Base-by-base conservation (phyloP, 2,329 filamentous ascomycete species). In the Colletotrichum liaoningense region DNA sequence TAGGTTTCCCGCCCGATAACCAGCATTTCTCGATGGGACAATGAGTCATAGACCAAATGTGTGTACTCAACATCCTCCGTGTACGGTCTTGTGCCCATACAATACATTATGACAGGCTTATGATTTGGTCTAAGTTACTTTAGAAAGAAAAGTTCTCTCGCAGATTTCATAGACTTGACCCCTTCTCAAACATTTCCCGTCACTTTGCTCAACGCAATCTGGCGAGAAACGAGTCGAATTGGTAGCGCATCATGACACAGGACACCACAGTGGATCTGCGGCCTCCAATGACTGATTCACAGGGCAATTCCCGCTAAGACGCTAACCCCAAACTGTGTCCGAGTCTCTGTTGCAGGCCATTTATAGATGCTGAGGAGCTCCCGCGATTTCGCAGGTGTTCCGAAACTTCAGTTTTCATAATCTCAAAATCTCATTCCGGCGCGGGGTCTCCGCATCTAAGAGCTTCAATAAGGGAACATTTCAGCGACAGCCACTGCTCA, bases 241-340 rank as follows among this genome's bases (percentile, higher is more conserved):
- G 19, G 19, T 46, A 19, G 42, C 16, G 42, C 19, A 46, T 46
- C 42, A 46, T 46, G 42, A 46, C 42, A 46, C 19, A 46, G 19
- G 42, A n/a, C 7, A 46, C 19, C 19, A n/a, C 12, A n/a, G 46
- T 64, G 46, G 28, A n/a, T 19, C 30, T 24, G 12, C 5, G 4
- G 49, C 19, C 16, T 56, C 57, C 8, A 56, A 5, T 42, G 57
- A 54, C 38, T 63, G 65, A 68, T 62, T 68, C 16, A 69, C 33
- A 28, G 35, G 57, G 33, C 14, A 33, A 24, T n/a, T 19, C n/a
- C 24, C 24, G 16, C 19, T 4, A 14, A 22, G 22, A 46, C 60
- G 67, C 67, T 65, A 65, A 65, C 11, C 67, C 38, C 19, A 58
- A 38, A 38, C 33, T 19, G 67, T 49, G 59, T 24, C 22, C 24